phyloP scores from a whole-genome alignment of 257 asterid genomes.

The Forsythia suspensa region DNA sequence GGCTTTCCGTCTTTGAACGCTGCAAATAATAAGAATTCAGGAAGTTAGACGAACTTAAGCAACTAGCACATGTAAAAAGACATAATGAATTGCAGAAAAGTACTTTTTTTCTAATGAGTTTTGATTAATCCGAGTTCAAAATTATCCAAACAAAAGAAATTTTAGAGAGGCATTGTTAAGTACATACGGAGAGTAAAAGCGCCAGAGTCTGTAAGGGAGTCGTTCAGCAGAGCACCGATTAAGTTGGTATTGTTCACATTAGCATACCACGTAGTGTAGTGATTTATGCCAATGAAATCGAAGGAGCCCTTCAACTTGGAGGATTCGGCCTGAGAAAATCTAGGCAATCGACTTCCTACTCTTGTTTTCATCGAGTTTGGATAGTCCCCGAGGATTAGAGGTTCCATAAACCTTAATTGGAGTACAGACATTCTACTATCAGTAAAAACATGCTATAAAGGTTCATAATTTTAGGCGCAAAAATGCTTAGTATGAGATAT shows the following conservation, averaged over 20 bases:
- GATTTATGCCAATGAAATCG: slow-evolving; percentile 90
- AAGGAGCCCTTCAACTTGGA: slow-evolving; percentile 57
- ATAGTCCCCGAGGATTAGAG: slow-evolving; percentile 71
- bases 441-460: neutral
- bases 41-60: neutral
- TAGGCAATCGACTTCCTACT: slow-evolving; percentile 60
- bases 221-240: slow-evolving; percentile 55
- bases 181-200: slow-evolving; percentile 59
- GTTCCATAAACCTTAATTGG: slow-evolving; percentile 70
- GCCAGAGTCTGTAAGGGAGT: slow-evolving; percentile 63
- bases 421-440: neutral
- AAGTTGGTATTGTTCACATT: slow-evolving; percentile 38
- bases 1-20: slow-evolving; percentile 41
- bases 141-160: neutral
- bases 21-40: slow-evolving; percentile 21
- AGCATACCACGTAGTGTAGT: slow-evolving; percentile 88
- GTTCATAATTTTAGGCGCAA: too few species aligned
- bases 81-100: neutral
- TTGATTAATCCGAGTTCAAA: neutral
- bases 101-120: neutral
- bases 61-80: neutral
- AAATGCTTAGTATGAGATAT: too few species aligned
- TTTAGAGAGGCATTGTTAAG: neutral
- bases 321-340: slow-evolving; percentile 53
- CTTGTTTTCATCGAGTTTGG: slow-evolving; percentile 69